Evolutionary conservation across 257 asterid genomes (phyloP), one percentile per base, ranked within the genome.

Genomic region (Fraxinus pennsylvanica): DNA sequence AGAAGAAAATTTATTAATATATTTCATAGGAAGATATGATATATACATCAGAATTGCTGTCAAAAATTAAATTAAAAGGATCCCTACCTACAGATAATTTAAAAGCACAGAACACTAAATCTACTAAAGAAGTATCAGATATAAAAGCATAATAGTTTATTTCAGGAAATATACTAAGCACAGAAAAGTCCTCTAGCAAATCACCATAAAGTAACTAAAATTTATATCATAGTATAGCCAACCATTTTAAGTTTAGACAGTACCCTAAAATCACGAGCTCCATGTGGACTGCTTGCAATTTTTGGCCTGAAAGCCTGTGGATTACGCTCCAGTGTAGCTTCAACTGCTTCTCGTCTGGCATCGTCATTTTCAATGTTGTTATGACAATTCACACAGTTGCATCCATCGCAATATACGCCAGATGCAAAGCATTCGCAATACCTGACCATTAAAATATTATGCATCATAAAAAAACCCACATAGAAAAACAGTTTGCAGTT

Each of bases 391-490:
- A 83, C 89, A 75, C 98, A 95, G 85, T 95, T 95, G 90, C 98
- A 95, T 61, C 97, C 96, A 66, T 93, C 97, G 72, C 99, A 95
- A 78, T 90, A 95, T 68, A 89, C 86, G 61, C 98, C 99, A 79
- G 99, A 91, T 59, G 99, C 92, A 87, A 95, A 95, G 84, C 99
- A 95, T 82, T 95, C 99, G 81, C 99, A 95, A 73, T 95, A 95
- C 93, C 99, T 95, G 87, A 78, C 45, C 83, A 84, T 41, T 70
- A 81, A 72, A 85, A 52, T 74, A 72, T 75, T 30, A 68, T 54
- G 54, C 76, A 76, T 79, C 75, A 75, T 39, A 52, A 63, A 59
- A 19, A n/a, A n/a, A 0, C n/a, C 15, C 35, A 63, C 15, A 9
- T 1, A 27, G 15, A 63, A 12, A 41, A 9, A 4, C 35, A 19